Evolutionary conservation across 202 grass and related monocot species (phyloP), one percentile per base, ranked within the genome.

Genomic region (Carex arenaria): DNA sequence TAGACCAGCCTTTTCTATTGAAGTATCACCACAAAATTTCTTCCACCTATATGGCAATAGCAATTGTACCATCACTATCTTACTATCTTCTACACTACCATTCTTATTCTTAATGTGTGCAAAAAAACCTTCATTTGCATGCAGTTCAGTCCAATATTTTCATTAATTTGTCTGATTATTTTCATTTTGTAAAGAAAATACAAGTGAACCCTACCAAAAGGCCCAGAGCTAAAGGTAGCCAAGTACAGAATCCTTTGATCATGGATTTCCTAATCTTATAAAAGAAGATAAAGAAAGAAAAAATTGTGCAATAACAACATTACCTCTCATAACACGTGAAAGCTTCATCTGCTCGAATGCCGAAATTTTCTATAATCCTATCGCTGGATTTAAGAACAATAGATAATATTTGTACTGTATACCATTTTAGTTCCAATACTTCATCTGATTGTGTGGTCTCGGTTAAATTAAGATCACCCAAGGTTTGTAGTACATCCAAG

Each of bases 1-100:
- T 36, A 87, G 84, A 79, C 92, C 93, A 81, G 89, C 90, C 87
- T 94, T 98, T 90, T 98, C 95, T 72, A 94, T 78, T 60, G 92
- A 93, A 84, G 95, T 94, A 17, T 91, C 95, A 62, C 62, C 84
- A 84, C 92, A 94, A 65, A 90, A 93, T 43, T 97, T 80, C 86
- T 93, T 92, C 90, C 89, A 94, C 76, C 95, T 98, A 84, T 34
- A 87, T 34, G 51, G 15, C 14, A 26, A 57, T 53, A 57, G 11
- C 36, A 70, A 43, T 43, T 56, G 52, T 7, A 56, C 54, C 72
- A 77, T 56, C 26, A 34, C 14, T 57, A 34, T 17, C 22, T 55
- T 55, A 75, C 47, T 55, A 38, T 38, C 3, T 32, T 49, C 14
- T 7, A 15, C 4, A 70, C 42, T 14, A 72, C 2, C 1, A 30